Evolutionary conservation across 192 early-diverging fungal species (phyloP).

Genomic region (Coemansia sp.): DNA sequence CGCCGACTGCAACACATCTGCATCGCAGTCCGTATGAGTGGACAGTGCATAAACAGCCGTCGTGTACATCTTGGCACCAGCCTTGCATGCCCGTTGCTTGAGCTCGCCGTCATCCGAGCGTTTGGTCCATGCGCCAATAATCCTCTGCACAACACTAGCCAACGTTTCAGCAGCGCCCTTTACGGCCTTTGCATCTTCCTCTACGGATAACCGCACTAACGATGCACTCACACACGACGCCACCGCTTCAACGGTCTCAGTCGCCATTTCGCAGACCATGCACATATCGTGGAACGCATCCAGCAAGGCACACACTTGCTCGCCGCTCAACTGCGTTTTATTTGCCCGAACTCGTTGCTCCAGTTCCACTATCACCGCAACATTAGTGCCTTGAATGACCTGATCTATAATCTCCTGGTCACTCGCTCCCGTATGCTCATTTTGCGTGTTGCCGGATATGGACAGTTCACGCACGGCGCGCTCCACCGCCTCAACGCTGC

Average conservation of each 20-base stretch:
- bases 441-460: neutral
- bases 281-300: slow-evolving; percentile 23
- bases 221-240: slow-evolving; percentile 11
- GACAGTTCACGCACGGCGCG: slow-evolving; percentile 26
- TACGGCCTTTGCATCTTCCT: neutral
- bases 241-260: slow-evolving; percentile 3
- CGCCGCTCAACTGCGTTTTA: neutral
- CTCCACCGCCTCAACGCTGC: slow-evolving; percentile 33
- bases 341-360: slow-evolving; percentile 2
- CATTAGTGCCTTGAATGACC: neutral
- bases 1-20: neutral
- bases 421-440: neutral
- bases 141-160: neutral
- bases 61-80: slow-evolving; percentile 32
- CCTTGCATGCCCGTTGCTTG: slow-evolving; percentile 26
- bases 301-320: slow-evolving; percentile 10
- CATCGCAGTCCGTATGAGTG: neutral
- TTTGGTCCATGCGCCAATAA: slow-evolving; percentile 10
- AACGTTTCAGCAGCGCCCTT: neutral
- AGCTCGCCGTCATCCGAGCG: slow-evolving; percentile 19
- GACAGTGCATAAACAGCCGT: slow-evolving; percentile 19
- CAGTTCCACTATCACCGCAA: neutral
- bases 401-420: neutral
- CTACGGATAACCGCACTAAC: neutral
- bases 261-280: neutral